phyloP scores from a whole-genome alignment of 805 yeast species.

The Yarrowia bubula region DNA sequence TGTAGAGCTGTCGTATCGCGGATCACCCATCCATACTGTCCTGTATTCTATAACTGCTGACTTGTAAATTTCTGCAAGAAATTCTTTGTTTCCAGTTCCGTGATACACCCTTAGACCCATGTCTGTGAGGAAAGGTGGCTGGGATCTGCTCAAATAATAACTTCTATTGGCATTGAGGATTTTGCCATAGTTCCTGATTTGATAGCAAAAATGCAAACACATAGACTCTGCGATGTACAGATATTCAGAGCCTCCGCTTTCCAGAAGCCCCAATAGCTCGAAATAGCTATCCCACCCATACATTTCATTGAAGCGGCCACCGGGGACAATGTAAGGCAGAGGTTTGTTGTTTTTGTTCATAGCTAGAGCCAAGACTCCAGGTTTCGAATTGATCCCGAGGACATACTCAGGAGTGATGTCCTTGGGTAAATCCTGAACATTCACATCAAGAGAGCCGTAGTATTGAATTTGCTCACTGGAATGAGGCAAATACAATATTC shows the following conservation, averaged over 20 bases:
- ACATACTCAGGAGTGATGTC: slow-evolving; percentile 74
- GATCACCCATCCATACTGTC: slow-evolving; percentile 72
- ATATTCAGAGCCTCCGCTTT: slow-evolving; percentile 47
- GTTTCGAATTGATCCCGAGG: slow-evolving; percentile 70
- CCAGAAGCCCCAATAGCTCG: slow-evolving; percentile 78
- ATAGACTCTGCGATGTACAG: slow-evolving; percentile 78
- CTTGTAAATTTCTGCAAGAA: slow-evolving; percentile 59
- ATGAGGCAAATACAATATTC: slow-evolving; percentile 75
- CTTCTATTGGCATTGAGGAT: slow-evolving; percentile 91
- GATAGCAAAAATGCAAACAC: slow-evolving; percentile 89
- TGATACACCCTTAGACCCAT: slow-evolving; percentile 73
- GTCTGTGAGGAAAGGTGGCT: slow-evolving; percentile 95
- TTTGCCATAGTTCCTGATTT: slow-evolving; percentile 86
- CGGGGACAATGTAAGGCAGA: slow-evolving; percentile 90
- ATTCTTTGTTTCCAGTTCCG: slow-evolving; percentile 48
- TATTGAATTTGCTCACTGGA: slow-evolving; percentile 72
- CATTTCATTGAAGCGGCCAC: slow-evolving; percentile 93
- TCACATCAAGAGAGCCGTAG: slow-evolving; percentile 55
- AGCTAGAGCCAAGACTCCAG: slow-evolving; percentile 84
- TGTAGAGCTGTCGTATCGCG: slow-evolving; percentile 68
- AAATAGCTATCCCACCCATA: slow-evolving; percentile 99
- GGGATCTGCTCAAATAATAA: slow-evolving; percentile 86
- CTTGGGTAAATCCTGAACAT: slow-evolving; percentile 75
- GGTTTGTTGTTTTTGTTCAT: slow-evolving; percentile 56
- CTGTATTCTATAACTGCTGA: slow-evolving; percentile 88